Base-by-base conservation (phyloP, 2,329 filamentous ascomycete genomes). In the Phaeophleospora eucalypticola region DNA sequence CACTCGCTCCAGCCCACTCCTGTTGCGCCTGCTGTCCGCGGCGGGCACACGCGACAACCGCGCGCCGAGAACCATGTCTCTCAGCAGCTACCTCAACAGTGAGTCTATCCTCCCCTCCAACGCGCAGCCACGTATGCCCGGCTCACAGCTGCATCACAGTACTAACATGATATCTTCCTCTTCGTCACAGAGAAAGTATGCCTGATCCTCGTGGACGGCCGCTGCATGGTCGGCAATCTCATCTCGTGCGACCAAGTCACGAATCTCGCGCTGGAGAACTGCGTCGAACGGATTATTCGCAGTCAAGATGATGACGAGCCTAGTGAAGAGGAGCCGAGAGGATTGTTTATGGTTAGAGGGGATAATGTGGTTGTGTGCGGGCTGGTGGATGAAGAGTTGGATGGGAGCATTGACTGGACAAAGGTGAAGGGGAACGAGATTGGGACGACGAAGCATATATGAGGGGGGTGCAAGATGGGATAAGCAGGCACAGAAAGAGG, bases 311-410 rank as follows among this genome's bases (percentile, higher is more conserved):
- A 95, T 63, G 79, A 82, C 34, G 88, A 95, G 59, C 80, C 84
- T 0, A 94, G 86, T 36, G 81, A 83, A 48, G 82, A 93, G 64
- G 83, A 93, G 15, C 82, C 86, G 3, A 81, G 96, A 52, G 93
- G 93, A 1, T 72, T 97, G 4, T 97, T 96, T 67, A 78, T 98
- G 48, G 87, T 98, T 47, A 81, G 93, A 50, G 93, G 93, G 43
- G 93, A 98, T 67, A 96, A 94, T 63, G 91, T 98, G 39, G 90
- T 89, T 52, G 78, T 94, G 14, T 87, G 93, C 48, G 93, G 93
- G 2, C 74, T 94, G 47, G 84, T 98, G 24, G 89, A 98, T 67
- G 90, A 95, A 69, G 79, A 86, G 58, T 74, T 97, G 49, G 93
- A 98, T 70, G 79, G 77, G 33, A 89, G 85, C 60, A 97, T 98